phyloP scores from a whole-genome alignment of 257 asterid species.

The Rauvolfia tetraphylla region DNA sequence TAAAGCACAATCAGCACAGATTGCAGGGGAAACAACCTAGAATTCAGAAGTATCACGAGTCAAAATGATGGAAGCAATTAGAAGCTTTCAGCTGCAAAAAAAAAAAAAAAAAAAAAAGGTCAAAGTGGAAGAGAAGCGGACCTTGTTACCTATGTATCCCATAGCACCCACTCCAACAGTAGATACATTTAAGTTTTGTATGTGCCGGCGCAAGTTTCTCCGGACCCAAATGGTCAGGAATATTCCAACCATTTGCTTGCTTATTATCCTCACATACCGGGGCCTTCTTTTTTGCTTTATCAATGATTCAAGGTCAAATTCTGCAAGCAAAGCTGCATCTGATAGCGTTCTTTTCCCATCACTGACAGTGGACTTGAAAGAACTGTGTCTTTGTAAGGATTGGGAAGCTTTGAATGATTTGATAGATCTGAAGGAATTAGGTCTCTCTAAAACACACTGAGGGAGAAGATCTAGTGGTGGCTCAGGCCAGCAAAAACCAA shows the following conservation, averaged over 20 bases:
- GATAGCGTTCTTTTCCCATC: slow-evolving; percentile 32
- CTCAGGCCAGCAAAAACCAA: slow-evolving; percentile 98
- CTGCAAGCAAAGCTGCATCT: slow-evolving; percentile 47
- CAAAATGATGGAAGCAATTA: background rate
- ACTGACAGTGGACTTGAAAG: slow-evolving; percentile 43
- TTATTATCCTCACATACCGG: slow-evolving; percentile 70
- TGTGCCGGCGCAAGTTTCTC: slow-evolving; percentile 72
- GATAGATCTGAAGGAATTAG: slow-evolving; percentile 40
- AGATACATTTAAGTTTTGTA: slow-evolving; percentile 74
- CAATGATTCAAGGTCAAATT: slow-evolving; percentile 64
- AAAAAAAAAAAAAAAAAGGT: background rate
- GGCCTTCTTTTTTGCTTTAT: slow-evolving; percentile 78
- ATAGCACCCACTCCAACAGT: slow-evolving; percentile 94
- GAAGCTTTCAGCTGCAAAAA: background rate
- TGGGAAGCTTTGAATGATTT: slow-evolving; percentile 48
- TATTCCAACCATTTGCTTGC: slow-evolving; percentile 98
- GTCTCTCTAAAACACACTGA: slow-evolving; percentile 50
- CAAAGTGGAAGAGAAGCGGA: slow-evolving; percentile 25
- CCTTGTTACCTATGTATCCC: slow-evolving; percentile 99
- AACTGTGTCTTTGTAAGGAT: slow-evolving; percentile 49
- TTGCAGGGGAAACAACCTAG: background rate
- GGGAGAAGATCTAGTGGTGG: slow-evolving; percentile 63
- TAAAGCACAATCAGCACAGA: background rate
- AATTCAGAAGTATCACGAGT: background rate
- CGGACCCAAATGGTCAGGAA: slow-evolving; percentile 89